These are phyloP conservation scores for Aspergillus ostianus DNA, from an alignment of 495 filamentous ascomycete genomes.

Conservation along the genomic window DNA sequence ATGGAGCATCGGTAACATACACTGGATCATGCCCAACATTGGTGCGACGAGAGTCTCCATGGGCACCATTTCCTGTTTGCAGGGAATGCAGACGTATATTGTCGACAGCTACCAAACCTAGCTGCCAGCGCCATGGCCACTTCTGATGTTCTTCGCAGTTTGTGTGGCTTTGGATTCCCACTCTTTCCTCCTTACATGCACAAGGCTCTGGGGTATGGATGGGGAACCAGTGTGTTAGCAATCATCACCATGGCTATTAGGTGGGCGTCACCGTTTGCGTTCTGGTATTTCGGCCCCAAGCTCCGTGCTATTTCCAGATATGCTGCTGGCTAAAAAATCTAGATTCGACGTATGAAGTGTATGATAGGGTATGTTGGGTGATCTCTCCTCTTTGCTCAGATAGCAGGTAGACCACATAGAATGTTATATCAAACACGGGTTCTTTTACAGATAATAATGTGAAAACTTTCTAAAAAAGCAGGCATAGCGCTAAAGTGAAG, in stretches of 20 bases:
- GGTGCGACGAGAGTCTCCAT: slow-evolving; percentile 58
- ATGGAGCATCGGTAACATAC: slow-evolving; percentile 53
- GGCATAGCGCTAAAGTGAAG: no score
- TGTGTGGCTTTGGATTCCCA: slow-evolving; percentile 73
- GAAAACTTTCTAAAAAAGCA: no score
- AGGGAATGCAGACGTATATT: slow-evolving; percentile 53
- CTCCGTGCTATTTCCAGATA: slow-evolving; percentile 60
- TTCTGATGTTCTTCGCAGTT: slow-evolving; percentile 57
- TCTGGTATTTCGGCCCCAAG: slow-evolving; percentile 56
- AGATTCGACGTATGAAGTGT: not conserved
- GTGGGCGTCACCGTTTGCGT: slow-evolving; percentile 52
- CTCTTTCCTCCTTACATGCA: slow-evolving; percentile 72
- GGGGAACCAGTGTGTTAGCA: slow-evolving; percentile 58
- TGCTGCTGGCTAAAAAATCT: slow-evolving; percentile 49
- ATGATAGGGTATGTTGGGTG: no score
- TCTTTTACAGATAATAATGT: slow-evolving; percentile 6
- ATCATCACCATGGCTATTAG: slow-evolving; percentile 54
- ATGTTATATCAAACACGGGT: no score
- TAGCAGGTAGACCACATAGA: no score
- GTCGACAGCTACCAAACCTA: slow-evolving; percentile 58
- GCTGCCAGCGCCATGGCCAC: slow-evolving; percentile 70
- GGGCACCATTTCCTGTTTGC: slow-evolving; percentile 60
- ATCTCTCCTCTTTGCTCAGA: no score
- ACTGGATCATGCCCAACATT: slow-evolving; percentile 59
- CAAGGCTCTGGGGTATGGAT: slow-evolving; percentile 52